Percentiles rank a stretch among this genome's conserved stretches.
phyloP scores from a whole-genome alignment of 2,329 filamentous ascomycete genomes.

The Claviceps africana region DNA sequence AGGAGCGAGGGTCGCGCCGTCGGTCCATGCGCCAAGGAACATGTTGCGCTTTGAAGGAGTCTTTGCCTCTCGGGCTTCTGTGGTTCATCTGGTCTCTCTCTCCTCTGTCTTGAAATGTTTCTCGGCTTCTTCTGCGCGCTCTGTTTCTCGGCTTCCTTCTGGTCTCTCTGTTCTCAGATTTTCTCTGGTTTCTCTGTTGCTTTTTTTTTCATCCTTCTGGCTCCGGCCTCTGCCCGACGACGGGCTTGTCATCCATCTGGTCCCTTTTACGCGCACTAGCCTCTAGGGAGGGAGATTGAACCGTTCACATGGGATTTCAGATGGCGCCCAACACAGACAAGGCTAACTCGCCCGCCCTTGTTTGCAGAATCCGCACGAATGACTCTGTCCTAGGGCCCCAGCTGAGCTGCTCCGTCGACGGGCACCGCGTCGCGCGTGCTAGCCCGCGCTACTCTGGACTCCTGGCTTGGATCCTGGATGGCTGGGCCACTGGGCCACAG shows the following conservation, averaged over 20 bases:
- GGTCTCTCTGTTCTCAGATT: too few relatives aligned
- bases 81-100: neutral
- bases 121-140: neutral
- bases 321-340: constrained; percentile 1
- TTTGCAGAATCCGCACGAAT: neutral
- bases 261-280: neutral
- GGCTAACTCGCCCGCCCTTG: neutral
- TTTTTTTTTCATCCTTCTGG: neutral
- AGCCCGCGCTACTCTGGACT: neutral
- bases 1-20: neutral
- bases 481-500: neutral
- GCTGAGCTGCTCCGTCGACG: neutral
- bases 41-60: neutral
- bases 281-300: constrained; percentile 6
- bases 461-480: neutral
- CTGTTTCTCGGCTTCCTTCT: too few relatives aligned
- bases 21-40: neutral
- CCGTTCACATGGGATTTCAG: neutral
- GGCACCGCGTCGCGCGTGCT: neutral
- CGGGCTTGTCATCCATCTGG: neutral
- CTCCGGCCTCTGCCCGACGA: neutral
- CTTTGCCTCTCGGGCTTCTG: neutral
- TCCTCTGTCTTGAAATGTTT: neutral
- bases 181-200: neutral
- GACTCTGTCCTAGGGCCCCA: neutral